Conservation (phyloP, 371 early-diverging fungal genomes). For the Circinella umbellata region DNA sequence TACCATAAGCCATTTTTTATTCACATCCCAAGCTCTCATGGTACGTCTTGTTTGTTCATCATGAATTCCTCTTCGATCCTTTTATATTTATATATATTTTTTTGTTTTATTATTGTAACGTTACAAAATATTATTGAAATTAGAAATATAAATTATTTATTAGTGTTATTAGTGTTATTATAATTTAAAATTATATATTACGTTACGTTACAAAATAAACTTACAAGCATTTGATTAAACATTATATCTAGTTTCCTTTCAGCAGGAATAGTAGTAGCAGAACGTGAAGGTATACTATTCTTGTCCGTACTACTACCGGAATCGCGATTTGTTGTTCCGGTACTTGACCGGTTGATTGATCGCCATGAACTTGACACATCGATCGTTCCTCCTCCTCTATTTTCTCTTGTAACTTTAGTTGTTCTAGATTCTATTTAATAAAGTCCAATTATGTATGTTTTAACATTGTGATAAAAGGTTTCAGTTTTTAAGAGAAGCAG, state of each 20-base stretch:
- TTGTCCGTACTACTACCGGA: slow-evolving; percentile 13
- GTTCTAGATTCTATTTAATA: not conserved
- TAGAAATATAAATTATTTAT: not conserved
- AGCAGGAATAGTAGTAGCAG: slow-evolving; percentile 29
- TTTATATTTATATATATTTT: not conserved
- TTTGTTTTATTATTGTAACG: not conserved
- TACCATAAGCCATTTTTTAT: slow-evolving; percentile 57
- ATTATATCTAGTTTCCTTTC: slow-evolving; percentile 34
- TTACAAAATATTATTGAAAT: not conserved
- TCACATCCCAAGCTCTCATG: slow-evolving; percentile 43
- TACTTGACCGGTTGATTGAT: slow-evolving; percentile 7
- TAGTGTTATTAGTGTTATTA: not conserved
- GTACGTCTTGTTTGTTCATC: slow-evolving; percentile 32
- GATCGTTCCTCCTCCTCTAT: not conserved
- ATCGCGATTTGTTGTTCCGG: not conserved
- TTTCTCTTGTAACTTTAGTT: too few species aligned
- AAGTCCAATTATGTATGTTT: too few species aligned
- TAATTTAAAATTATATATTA: not conserved
- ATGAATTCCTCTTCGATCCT: slow-evolving; percentile 52
- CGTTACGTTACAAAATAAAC: not conserved
- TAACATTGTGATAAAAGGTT: too few species aligned
- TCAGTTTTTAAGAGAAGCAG: too few species aligned
- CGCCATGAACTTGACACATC: slow-evolving; percentile 17
- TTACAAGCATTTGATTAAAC: slow-evolving; percentile 50
- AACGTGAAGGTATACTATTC: slow-evolving; percentile 1